Conservation (phyloP, 2,329 filamentous ascomycete genomes). For the Massarina eburnea region DNA sequence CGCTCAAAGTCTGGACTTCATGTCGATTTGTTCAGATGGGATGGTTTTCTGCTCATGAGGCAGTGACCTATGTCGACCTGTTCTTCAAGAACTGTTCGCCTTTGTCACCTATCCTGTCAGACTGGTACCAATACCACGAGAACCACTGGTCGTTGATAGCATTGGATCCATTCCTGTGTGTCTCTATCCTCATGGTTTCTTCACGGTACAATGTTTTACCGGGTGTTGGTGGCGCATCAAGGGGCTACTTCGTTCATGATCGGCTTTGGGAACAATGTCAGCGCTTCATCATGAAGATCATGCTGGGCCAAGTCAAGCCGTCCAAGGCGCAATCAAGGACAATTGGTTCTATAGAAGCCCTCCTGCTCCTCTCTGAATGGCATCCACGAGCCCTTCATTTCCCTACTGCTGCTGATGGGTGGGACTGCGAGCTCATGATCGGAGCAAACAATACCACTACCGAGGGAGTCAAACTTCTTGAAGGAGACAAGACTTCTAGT, state of each 20-base stretch:
- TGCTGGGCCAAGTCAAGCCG: constrained; percentile 57
- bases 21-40: constrained; percentile 59
- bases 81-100: constrained; percentile 56
- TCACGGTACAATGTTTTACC: constrained; percentile 51
- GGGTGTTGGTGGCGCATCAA: constrained; percentile 45
- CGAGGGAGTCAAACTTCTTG: constrained; percentile 34
- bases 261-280: constrained; percentile 59
- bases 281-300: constrained; percentile 55
- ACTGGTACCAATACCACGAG: constrained; percentile 53
- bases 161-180: constrained; percentile 56
- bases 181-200: constrained; percentile 58
- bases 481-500: constrained; percentile 42
- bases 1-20: constrained; percentile 50
- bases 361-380: constrained; percentile 60
- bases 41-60: constrained; percentile 58
- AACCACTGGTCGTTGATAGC: constrained; percentile 53
- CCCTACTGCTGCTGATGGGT: constrained; percentile 56
- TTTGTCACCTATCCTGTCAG: constrained; percentile 53
- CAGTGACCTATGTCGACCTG: constrained; percentile 56
- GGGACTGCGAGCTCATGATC: constrained; percentile 57
- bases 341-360: constrained; percentile 56
- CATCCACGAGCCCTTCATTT: constrained; percentile 58
- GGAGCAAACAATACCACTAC: constrained; percentile 44
- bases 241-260: constrained; percentile 57
- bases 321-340: constrained; percentile 54